A percentile compares a stretch with the other conserved stretches of the same genome.
These are phyloP conservation scores for Pyricularia grisea DNA, from an alignment of 2,329 filamentous ascomycete species.

Conservation along the genomic window DNA sequence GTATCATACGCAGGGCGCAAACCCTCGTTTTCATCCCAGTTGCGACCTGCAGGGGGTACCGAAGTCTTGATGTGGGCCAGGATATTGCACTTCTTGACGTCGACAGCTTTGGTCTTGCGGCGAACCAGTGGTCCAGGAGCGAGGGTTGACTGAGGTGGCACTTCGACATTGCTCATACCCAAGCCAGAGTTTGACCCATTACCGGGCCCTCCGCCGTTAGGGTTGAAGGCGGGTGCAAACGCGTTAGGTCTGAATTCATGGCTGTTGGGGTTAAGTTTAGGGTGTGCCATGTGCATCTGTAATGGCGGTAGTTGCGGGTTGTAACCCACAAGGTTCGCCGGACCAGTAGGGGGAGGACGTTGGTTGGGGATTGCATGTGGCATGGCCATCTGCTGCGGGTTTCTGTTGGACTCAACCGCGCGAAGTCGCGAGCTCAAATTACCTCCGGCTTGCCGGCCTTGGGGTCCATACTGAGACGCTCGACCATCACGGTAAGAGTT, in stretches of 20 bases:
- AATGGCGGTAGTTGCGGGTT: constrained; percentile 42
- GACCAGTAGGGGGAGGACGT: constrained; percentile 65
- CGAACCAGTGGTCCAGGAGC: constrained; percentile 43
- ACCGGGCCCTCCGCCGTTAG: constrained; percentile 46
- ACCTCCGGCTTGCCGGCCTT: constrained; percentile 28
- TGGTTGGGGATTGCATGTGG: constrained; percentile 50
- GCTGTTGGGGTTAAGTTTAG: constrained; percentile 55
- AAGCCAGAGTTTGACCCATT: constrained; percentile 64
- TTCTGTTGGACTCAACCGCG: constrained; percentile 33
- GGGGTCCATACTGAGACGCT: constrained; percentile 27
- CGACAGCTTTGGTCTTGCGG: constrained; percentile 63
- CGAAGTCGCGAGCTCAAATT: constrained; percentile 41
- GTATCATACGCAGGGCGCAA: constrained; percentile 80
- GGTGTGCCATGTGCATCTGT: constrained; percentile 35
- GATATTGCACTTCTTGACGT: constrained; percentile 58
- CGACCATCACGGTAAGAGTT: constrained; percentile 36
- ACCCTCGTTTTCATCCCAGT: constrained; percentile 71
- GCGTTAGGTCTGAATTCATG: constrained; percentile 81
- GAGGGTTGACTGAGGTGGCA: constrained; percentile 14
- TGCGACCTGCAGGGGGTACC: constrained; percentile 41
- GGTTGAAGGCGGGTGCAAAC: constrained; percentile 73
- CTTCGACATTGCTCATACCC: constrained; percentile 39
- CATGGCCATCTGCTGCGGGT: constrained; percentile 22
- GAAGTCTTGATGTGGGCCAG: constrained; percentile 44
- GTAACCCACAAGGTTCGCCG: constrained; percentile 45